phyloP scores from a whole-genome alignment of 495 filamentous ascomycete species.

The Daldinia childiae region DNA sequence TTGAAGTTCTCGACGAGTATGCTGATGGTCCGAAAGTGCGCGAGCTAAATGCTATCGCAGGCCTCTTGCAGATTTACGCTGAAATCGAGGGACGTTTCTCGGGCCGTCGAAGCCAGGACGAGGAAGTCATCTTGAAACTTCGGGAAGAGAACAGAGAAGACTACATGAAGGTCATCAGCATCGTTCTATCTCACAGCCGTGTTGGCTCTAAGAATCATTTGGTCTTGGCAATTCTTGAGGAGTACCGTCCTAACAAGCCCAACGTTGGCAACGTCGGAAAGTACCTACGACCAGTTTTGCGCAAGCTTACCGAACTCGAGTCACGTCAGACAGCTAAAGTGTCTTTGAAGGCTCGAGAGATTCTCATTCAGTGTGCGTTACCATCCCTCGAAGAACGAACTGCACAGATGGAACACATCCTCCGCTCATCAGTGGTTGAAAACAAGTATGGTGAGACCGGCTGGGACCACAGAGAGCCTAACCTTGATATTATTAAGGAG shows the following conservation, averaged over 20 bases:
- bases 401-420: constrained; percentile 97
- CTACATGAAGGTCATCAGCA: constrained; percentile 80
- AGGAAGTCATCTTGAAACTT: constrained; percentile 92
- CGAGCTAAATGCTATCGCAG: constrained; percentile 84
- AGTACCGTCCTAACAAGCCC: constrained; percentile 95
- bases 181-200: constrained; percentile 91
- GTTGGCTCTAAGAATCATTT: constrained; percentile 95
- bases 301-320: constrained; percentile 90
- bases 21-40: constrained; percentile 88
- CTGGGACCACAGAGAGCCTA: constrained; percentile 94
- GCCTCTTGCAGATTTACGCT: constrained; percentile 80
- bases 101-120: constrained; percentile 82
- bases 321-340: constrained; percentile 92
- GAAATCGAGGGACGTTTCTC: constrained; percentile 88
- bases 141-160: constrained; percentile 97
- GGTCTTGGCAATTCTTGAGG: constrained; percentile 87
- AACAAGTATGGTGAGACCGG: constrained; percentile 96
- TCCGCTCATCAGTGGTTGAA: constrained; percentile 95
- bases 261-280: constrained; percentile 86
- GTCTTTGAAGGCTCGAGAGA: constrained; percentile 93
- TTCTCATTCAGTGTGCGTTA: constrained; percentile 95
- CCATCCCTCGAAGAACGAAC: constrained; percentile 95
- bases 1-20: constrained; percentile 83
- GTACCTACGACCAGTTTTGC: constrained; percentile 83
- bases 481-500: constrained; percentile 87